A percentile compares a stretch with the other conserved stretches of the same genome.
These are phyloP conservation scores for Diplocarpon rosae DNA, from an alignment of 2,329 filamentous ascomycete genomes.

Conservation along the genomic window DNA sequence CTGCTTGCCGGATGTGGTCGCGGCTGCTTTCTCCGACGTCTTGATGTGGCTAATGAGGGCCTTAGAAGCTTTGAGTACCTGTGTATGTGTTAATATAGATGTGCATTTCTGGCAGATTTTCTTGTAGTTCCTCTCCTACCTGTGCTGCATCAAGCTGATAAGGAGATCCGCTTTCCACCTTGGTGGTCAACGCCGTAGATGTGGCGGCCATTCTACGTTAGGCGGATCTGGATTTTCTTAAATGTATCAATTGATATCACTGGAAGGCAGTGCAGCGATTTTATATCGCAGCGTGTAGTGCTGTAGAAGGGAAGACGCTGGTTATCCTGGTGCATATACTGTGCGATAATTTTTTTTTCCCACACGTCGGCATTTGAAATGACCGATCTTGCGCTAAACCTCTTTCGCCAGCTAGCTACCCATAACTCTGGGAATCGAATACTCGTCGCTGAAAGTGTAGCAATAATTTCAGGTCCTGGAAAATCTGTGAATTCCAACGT, in stretches of 20 bases:
- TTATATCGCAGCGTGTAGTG: not conserved
- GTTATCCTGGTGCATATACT: too few relatives aligned
- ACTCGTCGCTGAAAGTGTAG: too few relatives aligned
- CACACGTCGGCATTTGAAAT: slow-evolving; percentile 2
- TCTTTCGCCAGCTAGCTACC: not conserved
- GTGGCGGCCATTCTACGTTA: slow-evolving; percentile 20
- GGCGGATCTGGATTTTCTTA: not conserved
- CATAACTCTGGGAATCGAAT: not conserved
- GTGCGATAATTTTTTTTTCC: not conserved
- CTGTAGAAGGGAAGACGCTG: not conserved
- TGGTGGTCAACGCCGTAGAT: slow-evolving; percentile 24
- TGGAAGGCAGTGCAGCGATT: too few relatives aligned
- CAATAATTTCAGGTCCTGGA: too few relatives aligned
- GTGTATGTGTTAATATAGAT: slow-evolving; percentile 22
- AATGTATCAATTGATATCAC: not conserved
- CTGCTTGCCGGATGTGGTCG: slow-evolving; percentile 38
- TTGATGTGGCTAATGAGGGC: slow-evolving; percentile 52
- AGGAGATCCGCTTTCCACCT: slow-evolving; percentile 26
- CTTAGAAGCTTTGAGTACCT: slow-evolving; percentile 53
- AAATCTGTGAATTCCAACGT: too few relatives aligned
- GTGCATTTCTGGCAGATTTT: slow-evolving; percentile 22
- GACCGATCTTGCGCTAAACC: slow-evolving; percentile 1
- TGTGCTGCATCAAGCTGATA: slow-evolving; percentile 27
- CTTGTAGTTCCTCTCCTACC: slow-evolving; percentile 16
- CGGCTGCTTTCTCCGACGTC: slow-evolving; percentile 39